Base-by-base conservation (phyloP, 768 basidiomycete genomes). In the Trametes punicea region DNA sequence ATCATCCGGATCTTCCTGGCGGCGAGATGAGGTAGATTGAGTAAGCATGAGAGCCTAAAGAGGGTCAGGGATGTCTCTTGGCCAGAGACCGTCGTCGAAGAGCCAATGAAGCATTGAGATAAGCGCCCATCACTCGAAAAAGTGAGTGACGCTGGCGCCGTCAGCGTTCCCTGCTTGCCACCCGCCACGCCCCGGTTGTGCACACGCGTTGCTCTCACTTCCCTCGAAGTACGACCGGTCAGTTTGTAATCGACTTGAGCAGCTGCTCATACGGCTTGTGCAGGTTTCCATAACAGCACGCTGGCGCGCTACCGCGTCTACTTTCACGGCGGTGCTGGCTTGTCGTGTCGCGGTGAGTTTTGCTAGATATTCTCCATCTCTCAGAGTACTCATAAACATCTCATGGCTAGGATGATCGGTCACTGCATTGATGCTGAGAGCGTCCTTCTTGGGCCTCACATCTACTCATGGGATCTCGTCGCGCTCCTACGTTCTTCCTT, bases 341-440 rank as follows among this genome's bases (percentile, higher is more conserved):
- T 55, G 55, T 54, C 55, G 59, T 45, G 48, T 62, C 60, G 63
- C 60, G 60, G 63, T 62, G 48, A 18, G 63, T 57, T 13, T 27
- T 36, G 20, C 16, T 3, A 10, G 34, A n/a, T n/a, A 15, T 23
- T 20, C 13, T 6, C 16, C 6, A 6, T 23, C 8, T 44, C 29
- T 13, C 10, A 6, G 23, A 13, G 16, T 7, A 18, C 2, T 4
- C 15, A 30, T 20, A 7, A 42, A 51, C 44, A 53, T 33, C 46
- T 13, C 29, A 4, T 4, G 16, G 7, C 27, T 65, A 88, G 87
- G 79, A 88, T 90, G 88, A 85, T 78, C 85, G 82, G 75, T 77
- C 74, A 74, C 72, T 71, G 67, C 74, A 83, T 88, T 84, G 80
- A 91, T 90, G 88, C 81, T 88, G 74, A 83, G 83, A 83, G 87